These are phyloP conservation scores for Phlyctochytrium arcticum DNA, from an alignment of 192 early-diverging fungal species.

Conservation along the genomic window DNA sequence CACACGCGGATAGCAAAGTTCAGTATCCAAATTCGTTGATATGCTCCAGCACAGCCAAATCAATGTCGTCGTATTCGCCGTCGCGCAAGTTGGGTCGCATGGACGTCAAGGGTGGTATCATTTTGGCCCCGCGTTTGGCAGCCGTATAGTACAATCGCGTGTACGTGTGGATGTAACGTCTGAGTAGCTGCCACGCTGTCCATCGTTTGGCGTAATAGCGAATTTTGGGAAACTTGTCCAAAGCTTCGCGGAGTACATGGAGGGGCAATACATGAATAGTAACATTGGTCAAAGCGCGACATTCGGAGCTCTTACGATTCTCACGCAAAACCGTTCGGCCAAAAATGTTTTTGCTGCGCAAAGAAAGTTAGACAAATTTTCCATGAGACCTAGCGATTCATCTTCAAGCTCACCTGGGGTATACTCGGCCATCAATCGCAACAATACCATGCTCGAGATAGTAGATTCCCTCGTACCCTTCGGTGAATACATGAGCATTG, in stretches of 20 bases:
- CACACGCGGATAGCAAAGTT: too few species aligned
- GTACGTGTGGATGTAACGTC: slow-evolving; percentile 44
- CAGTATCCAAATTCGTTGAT: slow-evolving; percentile 41
- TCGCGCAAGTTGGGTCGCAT: slow-evolving; percentile 37
- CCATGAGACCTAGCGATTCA: too few species aligned
- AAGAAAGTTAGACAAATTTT: too few species aligned
- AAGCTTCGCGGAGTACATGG: slow-evolving; percentile 18
- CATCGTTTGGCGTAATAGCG: slow-evolving; percentile 50
- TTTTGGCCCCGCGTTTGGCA: slow-evolving; percentile 37
- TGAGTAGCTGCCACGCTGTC: slow-evolving; percentile 46
- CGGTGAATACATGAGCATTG: slow-evolving; percentile 42
- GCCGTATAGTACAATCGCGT: slow-evolving; percentile 43
- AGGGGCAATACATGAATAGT: slow-evolving; percentile 33
- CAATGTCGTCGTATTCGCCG: slow-evolving; percentile 49
- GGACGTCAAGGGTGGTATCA: slow-evolving; percentile 38
- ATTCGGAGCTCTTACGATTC: slow-evolving; percentile 37
- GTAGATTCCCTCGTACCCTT: slow-evolving; percentile 53
- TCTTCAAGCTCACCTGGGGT: slow-evolving; percentile 35
- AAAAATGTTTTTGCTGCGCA: slow-evolving; percentile 35
- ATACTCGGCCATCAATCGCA: slow-evolving; percentile 46
- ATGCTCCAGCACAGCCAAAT: slow-evolving; percentile 46
- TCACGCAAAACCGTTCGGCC: slow-evolving; percentile 44
- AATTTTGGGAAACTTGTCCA: slow-evolving; percentile 44
- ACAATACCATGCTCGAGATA: slow-evolving; percentile 39
- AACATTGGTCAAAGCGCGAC: slow-evolving; percentile 43